Conservation (phyloP, 331 rosid species). For the Acacia concinna region DNA sequence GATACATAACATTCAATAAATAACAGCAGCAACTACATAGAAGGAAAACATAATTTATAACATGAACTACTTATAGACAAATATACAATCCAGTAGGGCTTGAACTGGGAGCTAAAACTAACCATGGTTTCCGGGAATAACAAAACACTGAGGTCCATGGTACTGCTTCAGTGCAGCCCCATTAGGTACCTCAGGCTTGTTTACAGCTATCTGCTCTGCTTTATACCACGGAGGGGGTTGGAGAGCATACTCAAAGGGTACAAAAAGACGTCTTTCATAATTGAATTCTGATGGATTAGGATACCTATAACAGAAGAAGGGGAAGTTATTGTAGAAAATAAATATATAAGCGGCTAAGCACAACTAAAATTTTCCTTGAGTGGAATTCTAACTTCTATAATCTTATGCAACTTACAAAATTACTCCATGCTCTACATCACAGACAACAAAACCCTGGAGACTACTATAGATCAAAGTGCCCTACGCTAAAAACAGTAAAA, state of each 20-base stretch:
- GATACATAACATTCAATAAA: constrained; percentile 2
- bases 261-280: constrained; percentile 81
- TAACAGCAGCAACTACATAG: constrained; percentile 8
- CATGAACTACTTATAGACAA: constrained; percentile 23
- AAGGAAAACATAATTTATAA: constrained; percentile 6
- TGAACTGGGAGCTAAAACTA: constrained; percentile 37
- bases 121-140: constrained; percentile 99
- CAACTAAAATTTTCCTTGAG: not conserved
- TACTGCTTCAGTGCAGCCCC: constrained; percentile 70
- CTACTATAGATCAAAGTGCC: not conserved
- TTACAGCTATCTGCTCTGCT: constrained; percentile 71
- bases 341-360: not conserved
- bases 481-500: not conserved
- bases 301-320: constrained; percentile 54
- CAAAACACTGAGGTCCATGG: constrained; percentile 88
- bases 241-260: constrained; percentile 95
- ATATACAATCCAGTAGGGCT: constrained; percentile 11
- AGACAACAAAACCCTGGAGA: not conserved
- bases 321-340: constrained; percentile 13
- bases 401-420: not conserved
- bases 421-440: not conserved
- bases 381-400: not conserved
- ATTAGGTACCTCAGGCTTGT: constrained; percentile 83
- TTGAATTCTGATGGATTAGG: constrained; percentile 97
- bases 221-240: constrained; percentile 87